Evolutionary conservation across 2,329 filamentous ascomycete genomes (phyloP), one percentile per base, ranked within the genome.

Genomic region (Furcasterigmium sp.): DNA sequence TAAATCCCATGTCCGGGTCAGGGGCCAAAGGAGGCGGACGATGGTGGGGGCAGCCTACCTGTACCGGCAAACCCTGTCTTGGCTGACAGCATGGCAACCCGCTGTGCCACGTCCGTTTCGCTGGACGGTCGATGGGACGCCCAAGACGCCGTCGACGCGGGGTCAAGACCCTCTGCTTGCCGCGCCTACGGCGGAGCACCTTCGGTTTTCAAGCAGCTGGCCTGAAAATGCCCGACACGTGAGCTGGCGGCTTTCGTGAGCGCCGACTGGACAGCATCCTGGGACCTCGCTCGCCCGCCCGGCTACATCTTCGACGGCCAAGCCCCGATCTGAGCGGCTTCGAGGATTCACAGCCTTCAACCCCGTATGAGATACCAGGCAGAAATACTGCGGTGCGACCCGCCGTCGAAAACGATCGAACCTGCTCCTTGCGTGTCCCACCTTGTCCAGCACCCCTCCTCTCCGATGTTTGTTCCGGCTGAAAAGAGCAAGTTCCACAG

Each of bases 241-340:
- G 38, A 13, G 10, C 18, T 14, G 38, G 38, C 38, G 38, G 38
- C 28, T 40, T 40, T 40, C 26, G 28, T 18, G 26, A 21, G 14
- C 26, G 28, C 20, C 29, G 26, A 40, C 38, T 40, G 38, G 38
- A 39, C 38, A 11, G 38, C 8, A 1, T 14, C 7, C n/a, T 11
- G 23, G 23, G 7, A 11, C 23, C 7, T 26, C 23, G 11, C 23
- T 26, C 23, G 23, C 23, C 11, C 23, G 23, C 23, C 23, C 11
- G 23, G 11, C 23, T 11, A 7, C 7, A 7, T 15, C 15, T 30
- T 5, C 10, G 8, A 5, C n/a, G 6, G 17, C 18, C 25, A 19
- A 14, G 25, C n/a, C n/a, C 10, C 23, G 28, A 20, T 18, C 19
- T 21, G 11, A 5, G 19, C 19, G 19, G 10, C 37, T 9, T 15